Evolutionary conservation across 441 rosid species (phyloP).

Genomic region (Adansonia gregorii): DNA sequence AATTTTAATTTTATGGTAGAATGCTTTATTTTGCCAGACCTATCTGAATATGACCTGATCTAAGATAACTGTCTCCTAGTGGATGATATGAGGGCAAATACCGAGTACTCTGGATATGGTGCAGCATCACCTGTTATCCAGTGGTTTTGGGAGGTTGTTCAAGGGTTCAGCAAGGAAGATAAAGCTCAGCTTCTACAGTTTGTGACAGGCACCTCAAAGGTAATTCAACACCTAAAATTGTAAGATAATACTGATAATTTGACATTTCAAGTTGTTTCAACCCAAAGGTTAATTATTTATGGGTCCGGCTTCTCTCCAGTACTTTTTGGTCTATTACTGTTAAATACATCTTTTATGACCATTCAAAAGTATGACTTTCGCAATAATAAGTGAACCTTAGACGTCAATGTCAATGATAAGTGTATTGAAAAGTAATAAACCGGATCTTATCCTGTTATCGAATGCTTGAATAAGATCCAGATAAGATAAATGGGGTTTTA

Average conservation of each 20-base stretch:
- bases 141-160: constrained; percentile 99
- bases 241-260: neutral
- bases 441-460: neutral
- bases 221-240: constrained; percentile 30
- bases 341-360: neutral
- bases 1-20: neutral
- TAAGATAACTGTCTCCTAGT: constrained; percentile 45
- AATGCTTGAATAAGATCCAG: constrained; percentile 11
- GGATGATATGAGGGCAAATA: constrained; percentile 91
- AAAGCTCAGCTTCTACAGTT: constrained; percentile 94
- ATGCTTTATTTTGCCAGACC: neutral
- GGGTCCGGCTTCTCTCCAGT: neutral
- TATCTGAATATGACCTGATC: constrained; percentile 20
- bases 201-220: constrained; percentile 98
- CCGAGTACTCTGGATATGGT: constrained; percentile 90
- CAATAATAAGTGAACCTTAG: neutral
- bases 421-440: too few species aligned
- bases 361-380: neutral
- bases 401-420: too few species aligned
- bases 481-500: constrained; percentile 13
- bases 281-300: constrained; percentile 11
- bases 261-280: neutral
- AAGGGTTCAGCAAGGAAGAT: constrained; percentile 94
- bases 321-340: neutral
- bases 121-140: constrained; percentile 86